Evolutionary conservation across 345 rosid species (phyloP), one percentile per base, ranked within the genome.

Genomic region (Mangifera indica): DNA sequence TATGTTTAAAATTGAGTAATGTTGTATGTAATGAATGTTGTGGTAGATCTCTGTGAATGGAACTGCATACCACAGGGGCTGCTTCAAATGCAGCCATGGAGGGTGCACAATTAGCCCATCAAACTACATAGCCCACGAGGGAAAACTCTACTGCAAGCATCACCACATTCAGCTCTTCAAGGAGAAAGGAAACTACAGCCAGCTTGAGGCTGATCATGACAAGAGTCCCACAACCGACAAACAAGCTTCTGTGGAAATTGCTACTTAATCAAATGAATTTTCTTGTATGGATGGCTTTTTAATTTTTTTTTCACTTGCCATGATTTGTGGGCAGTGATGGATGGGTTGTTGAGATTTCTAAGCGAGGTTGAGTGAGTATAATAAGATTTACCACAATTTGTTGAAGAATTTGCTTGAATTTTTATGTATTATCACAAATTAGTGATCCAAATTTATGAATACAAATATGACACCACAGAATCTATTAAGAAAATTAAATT

Each of bases 101-200:
- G 90, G 93, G 0, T 88, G 93, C 54, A 83, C 88, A 0, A 83
- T 88, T 40, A 88, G 90, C 60, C 90, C 86, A 66, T 88, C 90
- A 1, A 88, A 80, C 81, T 88, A 82, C 82, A 81, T 86, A 44
- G 90, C 93, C 42, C 87, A 84, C 62, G 85, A 88, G 54, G 90
- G 90, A 20, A 83, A 81, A 54, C 84, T 88, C 10, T 88, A 86
- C 81, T 88, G 93, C 88, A 86, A 83, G 79, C 93, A 88, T 71
- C 93, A 88, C 72, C 93, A 84, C 69, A 79, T 76, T 51, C 90
- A 88, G 57, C 87, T 86, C 54, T 79, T 88, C 83, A 88, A 76
- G 82, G 88, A 75, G 74, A 88, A 84, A 76, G 92, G 92, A 48
- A 86, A 88, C 78, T 86, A 84, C 81, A 86, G 88, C 75, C 88